phyloP scores from a whole-genome alignment of 2,329 filamentous ascomycete species.

The Chaetoscypha palmicola region DNA sequence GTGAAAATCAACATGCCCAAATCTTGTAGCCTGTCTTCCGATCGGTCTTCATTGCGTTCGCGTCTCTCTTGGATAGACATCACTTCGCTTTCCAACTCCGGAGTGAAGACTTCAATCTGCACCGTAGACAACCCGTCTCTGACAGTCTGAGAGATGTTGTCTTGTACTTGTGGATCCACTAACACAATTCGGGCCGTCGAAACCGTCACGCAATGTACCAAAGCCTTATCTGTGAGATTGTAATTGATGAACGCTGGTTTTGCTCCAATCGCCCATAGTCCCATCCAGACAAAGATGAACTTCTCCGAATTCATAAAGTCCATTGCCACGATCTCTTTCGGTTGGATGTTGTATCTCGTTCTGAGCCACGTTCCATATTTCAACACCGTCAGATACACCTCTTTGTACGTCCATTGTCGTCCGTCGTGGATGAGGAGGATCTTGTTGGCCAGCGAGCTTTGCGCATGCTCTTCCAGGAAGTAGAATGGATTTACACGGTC shows the following conservation, averaged over 20 bases:
- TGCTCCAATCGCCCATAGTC: conserved; percentile 65
- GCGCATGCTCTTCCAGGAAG: conserved; percentile 60
- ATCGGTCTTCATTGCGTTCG: conserved; percentile 50
- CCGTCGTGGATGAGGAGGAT: conserved; percentile 63
- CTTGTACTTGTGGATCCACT: conserved; percentile 55
- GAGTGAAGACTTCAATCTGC: conserved; percentile 54
- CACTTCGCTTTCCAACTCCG: conserved; percentile 49
- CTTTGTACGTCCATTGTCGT: conserved; percentile 63
- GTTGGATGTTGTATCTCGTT: conserved; percentile 53
- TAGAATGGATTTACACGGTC: conserved; percentile 71
- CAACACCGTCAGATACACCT: conserved; percentile 63
- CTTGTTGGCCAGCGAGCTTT: conserved; percentile 43
- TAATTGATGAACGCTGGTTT: conserved; percentile 67
- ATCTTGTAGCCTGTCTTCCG: conserved; percentile 41
- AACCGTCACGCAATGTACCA: conserved; percentile 67
- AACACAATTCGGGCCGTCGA: conserved; percentile 62
- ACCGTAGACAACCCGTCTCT: conserved; percentile 43
- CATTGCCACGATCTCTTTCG: conserved; percentile 71
- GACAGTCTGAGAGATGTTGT: conserved; percentile 52
- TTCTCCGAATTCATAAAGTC: conserved; percentile 76
- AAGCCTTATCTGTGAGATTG: conserved; percentile 56
- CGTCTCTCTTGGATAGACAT: conserved; percentile 45
- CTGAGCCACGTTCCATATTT: conserved; percentile 72
- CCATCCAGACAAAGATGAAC: conserved; percentile 68
- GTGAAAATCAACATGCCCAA: conserved; percentile 77